Percentiles rank a stretch among this genome's conserved stretches.
Evolutionary conservation across 2,329 filamentous ascomycete species (phyloP).

Genomic region (Colletotrichum orbiculare): DNA sequence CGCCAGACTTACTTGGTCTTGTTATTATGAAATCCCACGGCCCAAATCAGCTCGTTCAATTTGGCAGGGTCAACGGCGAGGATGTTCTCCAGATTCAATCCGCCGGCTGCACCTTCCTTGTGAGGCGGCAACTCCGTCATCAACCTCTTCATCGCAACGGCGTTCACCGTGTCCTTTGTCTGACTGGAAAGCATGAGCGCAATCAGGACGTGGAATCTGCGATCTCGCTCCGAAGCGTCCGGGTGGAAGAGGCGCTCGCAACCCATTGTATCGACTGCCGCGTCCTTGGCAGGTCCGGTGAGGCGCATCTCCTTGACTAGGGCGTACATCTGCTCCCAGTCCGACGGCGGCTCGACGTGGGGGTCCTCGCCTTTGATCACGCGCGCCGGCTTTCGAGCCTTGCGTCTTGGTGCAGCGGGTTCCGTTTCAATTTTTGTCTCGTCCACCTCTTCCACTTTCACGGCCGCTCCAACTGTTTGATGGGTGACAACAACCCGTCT

Average conservation of each 20-base stretch:
- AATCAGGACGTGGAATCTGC: slow-evolving; percentile 86
- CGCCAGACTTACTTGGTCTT: slow-evolving; percentile 75
- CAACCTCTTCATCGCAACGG: slow-evolving; percentile 82
- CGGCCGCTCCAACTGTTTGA: slow-evolving; percentile 46
- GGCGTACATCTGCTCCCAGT: slow-evolving; percentile 87
- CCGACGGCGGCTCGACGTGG: slow-evolving; percentile 70
- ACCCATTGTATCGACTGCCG: slow-evolving; percentile 97
- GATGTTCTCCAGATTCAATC: slow-evolving; percentile 81
- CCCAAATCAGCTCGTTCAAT: slow-evolving; percentile 80
- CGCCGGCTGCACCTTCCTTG: slow-evolving; percentile 54
- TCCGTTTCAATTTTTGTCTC: slow-evolving; percentile 22
- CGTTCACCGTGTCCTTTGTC: slow-evolving; percentile 92
- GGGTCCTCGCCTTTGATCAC: slow-evolving; percentile 50
- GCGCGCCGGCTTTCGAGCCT: slow-evolving; percentile 59
- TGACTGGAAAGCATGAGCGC: slow-evolving; percentile 92
- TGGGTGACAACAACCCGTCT: slow-evolving; percentile 51
- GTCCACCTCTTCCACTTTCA: slow-evolving; percentile 51
- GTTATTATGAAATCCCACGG: slow-evolving; percentile 94
- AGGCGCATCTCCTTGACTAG: slow-evolving; percentile 81
- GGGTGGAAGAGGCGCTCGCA: slow-evolving; percentile 80
- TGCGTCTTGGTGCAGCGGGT: slow-evolving; percentile 41
- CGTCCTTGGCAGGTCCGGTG: slow-evolving; percentile 69
- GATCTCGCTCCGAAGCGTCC: slow-evolving; percentile 61
- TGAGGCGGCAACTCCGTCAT: slow-evolving; percentile 76
- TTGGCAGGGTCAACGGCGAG: slow-evolving; percentile 74